Conservation (phyloP, 1,139 yeast species). For the Suhomyces taliae region DNA sequence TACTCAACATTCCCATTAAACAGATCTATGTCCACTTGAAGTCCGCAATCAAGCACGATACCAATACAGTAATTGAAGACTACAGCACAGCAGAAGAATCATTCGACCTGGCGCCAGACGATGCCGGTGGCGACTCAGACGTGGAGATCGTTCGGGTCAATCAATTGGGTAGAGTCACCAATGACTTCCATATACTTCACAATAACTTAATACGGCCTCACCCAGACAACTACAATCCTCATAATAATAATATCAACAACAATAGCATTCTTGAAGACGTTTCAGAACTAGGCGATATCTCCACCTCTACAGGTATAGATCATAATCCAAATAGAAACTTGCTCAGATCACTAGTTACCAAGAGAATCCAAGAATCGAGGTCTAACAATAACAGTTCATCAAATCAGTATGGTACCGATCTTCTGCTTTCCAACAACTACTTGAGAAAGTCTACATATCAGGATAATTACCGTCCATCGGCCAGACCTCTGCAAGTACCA, state of each 20-base stretch:
- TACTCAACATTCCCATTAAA: slow-evolving; percentile 1
- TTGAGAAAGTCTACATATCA: slow-evolving; percentile 15
- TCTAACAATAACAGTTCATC: not conserved
- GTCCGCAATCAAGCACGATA: not conserved
- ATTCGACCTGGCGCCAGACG: not conserved
- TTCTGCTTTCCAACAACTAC: slow-evolving; percentile 9
- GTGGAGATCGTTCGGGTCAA: slow-evolving; percentile 5
- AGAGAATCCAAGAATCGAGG: slow-evolving; percentile 5
- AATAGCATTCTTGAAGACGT: slow-evolving; percentile 16
- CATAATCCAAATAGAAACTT: slow-evolving; percentile 4
- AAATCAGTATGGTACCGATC: slow-evolving; percentile 16
- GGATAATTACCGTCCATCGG: slow-evolving; percentile 10
- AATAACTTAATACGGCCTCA: not conserved
- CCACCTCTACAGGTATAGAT: not conserved
- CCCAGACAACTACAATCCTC: not conserved
- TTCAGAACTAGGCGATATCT: slow-evolving; percentile 5
- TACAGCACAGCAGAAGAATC: not conserved
- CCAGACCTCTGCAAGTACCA: not conserved
- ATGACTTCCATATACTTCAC: slow-evolving; percentile 15
- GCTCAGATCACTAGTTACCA: slow-evolving; percentile 5
- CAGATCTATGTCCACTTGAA: too few species aligned
- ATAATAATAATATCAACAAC: slow-evolving; percentile 6
- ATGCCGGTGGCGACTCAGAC: slow-evolving; percentile 4
- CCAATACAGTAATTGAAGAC: not conserved
- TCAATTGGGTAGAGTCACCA: slow-evolving; percentile 8